These are phyloP conservation scores for Emmonsiellopsis sp. DNA, from an alignment of 2,329 filamentous ascomycete genomes.

Conservation along the genomic window DNA sequence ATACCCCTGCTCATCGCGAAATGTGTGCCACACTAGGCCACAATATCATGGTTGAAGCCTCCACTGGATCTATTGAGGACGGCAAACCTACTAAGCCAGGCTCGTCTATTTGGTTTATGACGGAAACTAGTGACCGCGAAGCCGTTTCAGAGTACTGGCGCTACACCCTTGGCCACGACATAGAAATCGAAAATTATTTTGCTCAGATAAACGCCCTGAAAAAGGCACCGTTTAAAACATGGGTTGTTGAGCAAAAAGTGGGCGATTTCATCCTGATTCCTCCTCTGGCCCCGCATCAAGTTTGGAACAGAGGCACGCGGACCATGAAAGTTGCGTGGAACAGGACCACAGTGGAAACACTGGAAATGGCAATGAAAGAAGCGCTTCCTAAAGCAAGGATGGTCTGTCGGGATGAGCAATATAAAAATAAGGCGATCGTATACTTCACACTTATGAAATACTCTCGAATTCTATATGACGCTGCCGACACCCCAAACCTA, in stretches of 20 bases:
- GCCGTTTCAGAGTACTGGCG: slow-evolving; percentile 89
- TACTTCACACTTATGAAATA: slow-evolving; percentile 84
- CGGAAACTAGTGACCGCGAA: slow-evolving; percentile 83
- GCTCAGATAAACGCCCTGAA: slow-evolving; percentile 94
- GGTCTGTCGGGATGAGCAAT: slow-evolving; percentile 94
- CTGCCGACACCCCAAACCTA: slow-evolving; percentile 40
- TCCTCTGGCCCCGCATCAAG: slow-evolving; percentile 87
- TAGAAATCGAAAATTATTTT: slow-evolving; percentile 95
- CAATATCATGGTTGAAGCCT: slow-evolving; percentile 97
- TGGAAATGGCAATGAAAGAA: slow-evolving; percentile 76
- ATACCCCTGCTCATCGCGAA: slow-evolving; percentile 87
- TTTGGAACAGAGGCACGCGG: slow-evolving; percentile 92
- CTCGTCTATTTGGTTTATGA: slow-evolving; percentile 98
- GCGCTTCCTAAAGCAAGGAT: slow-evolving; percentile 80
- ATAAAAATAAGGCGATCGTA: slow-evolving; percentile 95
- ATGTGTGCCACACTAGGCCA: slow-evolving; percentile 96
- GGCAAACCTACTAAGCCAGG: slow-evolving; percentile 66
- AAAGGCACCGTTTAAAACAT: slow-evolving; percentile 84
- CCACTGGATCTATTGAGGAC: slow-evolving; percentile 51
- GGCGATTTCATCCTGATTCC: slow-evolving; percentile 93
- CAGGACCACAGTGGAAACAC: slow-evolving; percentile 80
- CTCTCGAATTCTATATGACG: slow-evolving; percentile 46
- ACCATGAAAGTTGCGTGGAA: slow-evolving; percentile 99
- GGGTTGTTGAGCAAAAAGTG: slow-evolving; percentile 78
- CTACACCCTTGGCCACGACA: slow-evolving; percentile 86